These are phyloP conservation scores for Linnemannia zychae DNA, from an alignment of 192 early-diverging fungal genomes.

Conservation along the genomic window DNA sequence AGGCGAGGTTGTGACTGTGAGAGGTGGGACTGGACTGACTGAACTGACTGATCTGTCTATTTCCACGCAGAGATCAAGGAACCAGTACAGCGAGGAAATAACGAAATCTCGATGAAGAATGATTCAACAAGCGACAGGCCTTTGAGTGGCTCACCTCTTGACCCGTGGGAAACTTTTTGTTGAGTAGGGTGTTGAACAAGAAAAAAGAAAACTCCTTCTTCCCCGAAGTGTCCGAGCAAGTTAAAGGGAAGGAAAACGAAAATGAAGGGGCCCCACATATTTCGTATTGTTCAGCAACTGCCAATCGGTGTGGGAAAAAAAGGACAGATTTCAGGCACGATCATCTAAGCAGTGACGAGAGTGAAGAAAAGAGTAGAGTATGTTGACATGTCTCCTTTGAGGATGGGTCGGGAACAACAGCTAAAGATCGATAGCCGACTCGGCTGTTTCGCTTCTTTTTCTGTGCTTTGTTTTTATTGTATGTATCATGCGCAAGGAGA, in stretches of 20 bases:
- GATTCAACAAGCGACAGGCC: neutral
- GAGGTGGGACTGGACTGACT: neutral
- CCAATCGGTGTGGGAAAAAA: slow-evolving; percentile 2
- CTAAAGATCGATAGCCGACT: neutral
- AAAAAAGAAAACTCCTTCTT: neutral
- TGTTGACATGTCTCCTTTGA: neutral
- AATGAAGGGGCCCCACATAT: no score
- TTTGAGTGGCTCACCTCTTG: neutral
- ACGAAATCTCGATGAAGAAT: neutral
- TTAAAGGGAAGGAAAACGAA: neutral
- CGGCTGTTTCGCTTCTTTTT: neutral
- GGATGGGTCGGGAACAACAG: neutral
- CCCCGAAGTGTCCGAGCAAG: neutral
- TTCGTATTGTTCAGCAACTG: neutral
- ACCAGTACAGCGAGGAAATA: neutral
- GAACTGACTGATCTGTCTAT: neutral
- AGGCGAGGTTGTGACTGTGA: neutral
- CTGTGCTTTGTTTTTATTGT: neutral
- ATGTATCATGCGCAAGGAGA: neutral
- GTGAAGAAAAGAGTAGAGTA: neutral
- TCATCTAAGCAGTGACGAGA: neutral
- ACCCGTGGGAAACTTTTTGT: slow-evolving; percentile 12
- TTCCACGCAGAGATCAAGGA: neutral
- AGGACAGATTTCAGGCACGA: no score
- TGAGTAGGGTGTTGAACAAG: neutral